phyloP scores from a whole-genome alignment of 2,329 filamentous ascomycete genomes.

The Exophiala spinifera region DNA sequence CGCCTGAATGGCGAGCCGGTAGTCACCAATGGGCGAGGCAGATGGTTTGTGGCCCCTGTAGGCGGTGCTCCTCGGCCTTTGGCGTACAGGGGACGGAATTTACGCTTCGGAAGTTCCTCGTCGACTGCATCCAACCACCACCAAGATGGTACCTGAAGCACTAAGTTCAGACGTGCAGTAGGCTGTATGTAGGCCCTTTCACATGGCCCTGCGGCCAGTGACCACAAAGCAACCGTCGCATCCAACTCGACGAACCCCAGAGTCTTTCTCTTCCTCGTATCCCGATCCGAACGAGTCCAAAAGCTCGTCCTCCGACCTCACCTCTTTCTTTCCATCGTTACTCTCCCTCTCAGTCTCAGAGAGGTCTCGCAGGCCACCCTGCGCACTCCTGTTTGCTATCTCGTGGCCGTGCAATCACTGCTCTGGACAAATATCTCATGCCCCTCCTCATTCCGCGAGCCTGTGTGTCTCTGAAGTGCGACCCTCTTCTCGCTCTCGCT shows the following conservation, averaged over 20 bases:
- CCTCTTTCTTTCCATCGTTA: not conserved
- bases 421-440: not conserved
- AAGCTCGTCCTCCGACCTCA: conserved; percentile 1
- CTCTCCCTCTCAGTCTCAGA: not conserved
- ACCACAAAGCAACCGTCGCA: conserved; percentile 11
- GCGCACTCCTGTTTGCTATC: too few species aligned
- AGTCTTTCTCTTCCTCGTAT: not conserved
- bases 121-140: conserved; percentile 3
- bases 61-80: not conserved
- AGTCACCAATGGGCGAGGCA: not conserved
- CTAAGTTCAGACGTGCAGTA: conserved; percentile 1
- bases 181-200: too few species aligned
- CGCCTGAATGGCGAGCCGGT: not conserved
- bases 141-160: conserved; percentile 2
- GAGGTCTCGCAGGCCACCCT: too few species aligned
- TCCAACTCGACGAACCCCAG: conserved; percentile 2
- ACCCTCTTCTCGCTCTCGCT: not conserved
- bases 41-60: not conserved
- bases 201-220: too few species aligned
- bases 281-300: not conserved
- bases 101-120: not conserved
- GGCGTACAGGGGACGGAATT: too few species aligned
- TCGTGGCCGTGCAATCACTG: too few species aligned
- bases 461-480: not conserved
- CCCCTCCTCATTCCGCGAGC: not conserved